phyloP scores from a whole-genome alignment of 441 rosid species.

The Populus hybrid region DNA sequence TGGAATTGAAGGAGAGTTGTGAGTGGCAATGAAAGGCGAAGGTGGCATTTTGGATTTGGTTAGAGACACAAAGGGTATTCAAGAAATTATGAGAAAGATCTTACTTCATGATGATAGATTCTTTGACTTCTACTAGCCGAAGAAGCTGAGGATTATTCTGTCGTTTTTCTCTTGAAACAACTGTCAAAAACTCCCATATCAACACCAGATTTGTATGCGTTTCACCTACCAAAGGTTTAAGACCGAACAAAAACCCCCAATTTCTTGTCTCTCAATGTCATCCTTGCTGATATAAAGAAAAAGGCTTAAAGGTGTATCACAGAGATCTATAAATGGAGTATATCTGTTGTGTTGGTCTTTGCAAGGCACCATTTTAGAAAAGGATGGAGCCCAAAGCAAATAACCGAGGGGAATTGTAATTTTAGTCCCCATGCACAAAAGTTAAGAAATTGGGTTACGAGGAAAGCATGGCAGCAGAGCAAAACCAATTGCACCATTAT shows the following conservation, averaged over 20 bases:
- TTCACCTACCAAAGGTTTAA: no score
- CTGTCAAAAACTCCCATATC: neutral
- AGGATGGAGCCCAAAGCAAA: neutral
- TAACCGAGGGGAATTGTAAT: neutral
- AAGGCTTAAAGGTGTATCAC: neutral
- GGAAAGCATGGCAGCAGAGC: no score
- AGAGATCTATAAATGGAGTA: neutral
- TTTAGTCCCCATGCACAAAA: no score
- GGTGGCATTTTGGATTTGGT: slow-evolving; percentile 26
- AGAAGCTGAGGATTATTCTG: slow-evolving; percentile 10
- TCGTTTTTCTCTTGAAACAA: neutral
- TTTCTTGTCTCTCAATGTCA: neutral
- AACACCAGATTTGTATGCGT: neutral
- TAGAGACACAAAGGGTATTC: slow-evolving; percentile 10
- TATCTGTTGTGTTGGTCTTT: no score
- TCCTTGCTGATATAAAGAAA: slow-evolving; percentile 11
- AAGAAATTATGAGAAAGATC: slow-evolving; percentile 1
- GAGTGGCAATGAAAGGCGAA: no score
- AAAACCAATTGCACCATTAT: neutral
- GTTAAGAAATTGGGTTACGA: no score
- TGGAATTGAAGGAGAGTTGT: no score
- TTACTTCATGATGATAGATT: slow-evolving; percentile 3
- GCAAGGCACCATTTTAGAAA: no score
- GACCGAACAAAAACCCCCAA: no score
- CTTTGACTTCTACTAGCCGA: neutral